Conservation (phyloP, 345 rosid genomes). For the Luvunga scandens region DNA sequence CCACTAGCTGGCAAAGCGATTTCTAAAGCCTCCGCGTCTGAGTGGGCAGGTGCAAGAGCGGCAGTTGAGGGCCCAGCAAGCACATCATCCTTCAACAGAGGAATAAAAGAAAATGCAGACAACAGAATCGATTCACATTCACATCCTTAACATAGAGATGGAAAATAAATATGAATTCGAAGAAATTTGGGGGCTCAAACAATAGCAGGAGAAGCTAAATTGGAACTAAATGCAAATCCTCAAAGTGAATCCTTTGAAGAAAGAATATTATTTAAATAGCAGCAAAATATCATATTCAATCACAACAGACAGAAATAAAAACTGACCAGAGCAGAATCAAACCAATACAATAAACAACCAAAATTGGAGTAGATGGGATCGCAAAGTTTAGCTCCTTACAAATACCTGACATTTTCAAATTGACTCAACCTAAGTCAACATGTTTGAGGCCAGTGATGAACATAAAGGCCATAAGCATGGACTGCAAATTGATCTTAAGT, state of each 20-base stretch:
- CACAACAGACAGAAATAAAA: background rate
- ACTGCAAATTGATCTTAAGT: background rate
- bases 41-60: background rate
- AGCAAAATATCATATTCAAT: background rate
- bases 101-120: background rate
- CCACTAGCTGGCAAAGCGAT: background rate
- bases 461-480: background rate
- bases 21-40: background rate
- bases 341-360: background rate
- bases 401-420: background rate
- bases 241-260: background rate
- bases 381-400: background rate
- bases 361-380: background rate
- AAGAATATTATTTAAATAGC: background rate
- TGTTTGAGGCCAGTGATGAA: background rate
- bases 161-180: background rate
- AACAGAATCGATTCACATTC: background rate
- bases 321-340: background rate
- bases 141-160: background rate
- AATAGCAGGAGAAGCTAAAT: background rate
- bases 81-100: background rate
- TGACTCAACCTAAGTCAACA: background rate
- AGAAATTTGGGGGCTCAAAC: background rate
- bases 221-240: background rate
- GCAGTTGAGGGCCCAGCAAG: conserved; percentile 16